These are phyloP conservation scores for Symbiodinium pilosum DNA, from an alignment of 73 alveolate genomes.

Conservation along the genomic window DNA sequence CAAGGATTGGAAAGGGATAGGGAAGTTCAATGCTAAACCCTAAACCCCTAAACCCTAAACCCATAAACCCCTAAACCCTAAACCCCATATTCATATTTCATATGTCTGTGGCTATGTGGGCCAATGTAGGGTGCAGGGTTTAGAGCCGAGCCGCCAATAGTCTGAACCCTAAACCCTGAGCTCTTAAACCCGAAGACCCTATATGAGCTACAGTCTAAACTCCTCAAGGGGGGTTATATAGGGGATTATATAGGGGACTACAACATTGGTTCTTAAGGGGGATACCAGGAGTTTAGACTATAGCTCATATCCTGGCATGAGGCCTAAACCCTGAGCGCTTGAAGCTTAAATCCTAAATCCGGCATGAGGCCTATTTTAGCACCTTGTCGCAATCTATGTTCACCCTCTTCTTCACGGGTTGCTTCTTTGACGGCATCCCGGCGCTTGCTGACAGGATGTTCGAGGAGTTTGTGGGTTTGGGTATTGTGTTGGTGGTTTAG, in stretches of 20 bases:
- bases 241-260: no score
- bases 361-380: conserved; percentile 21
- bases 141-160: background rate
- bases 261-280: background rate
- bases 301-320: background rate
- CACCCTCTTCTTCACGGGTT: conserved; percentile 51
- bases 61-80: background rate
- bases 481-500: background rate
- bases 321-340: no score
- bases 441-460: conserved; percentile 40
- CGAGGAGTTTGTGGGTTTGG: background rate
- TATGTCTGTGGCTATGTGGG: background rate
- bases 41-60: no score
- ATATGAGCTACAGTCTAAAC: background rate
- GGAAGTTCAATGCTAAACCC: no score
- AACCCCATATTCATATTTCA: background rate
- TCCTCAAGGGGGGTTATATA: no score
- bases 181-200: background rate
- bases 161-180: background rate
- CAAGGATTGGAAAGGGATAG: no score
- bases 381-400: conserved; percentile 64
- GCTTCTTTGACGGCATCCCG: conserved; percentile 64
- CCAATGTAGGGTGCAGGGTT: background rate
- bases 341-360: background rate
- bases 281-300: background rate